Evolutionary conservation across 2,329 filamentous ascomycete species (phyloP), one percentile per base, ranked within the genome.

Genomic region (Fusarium secorum): DNA sequence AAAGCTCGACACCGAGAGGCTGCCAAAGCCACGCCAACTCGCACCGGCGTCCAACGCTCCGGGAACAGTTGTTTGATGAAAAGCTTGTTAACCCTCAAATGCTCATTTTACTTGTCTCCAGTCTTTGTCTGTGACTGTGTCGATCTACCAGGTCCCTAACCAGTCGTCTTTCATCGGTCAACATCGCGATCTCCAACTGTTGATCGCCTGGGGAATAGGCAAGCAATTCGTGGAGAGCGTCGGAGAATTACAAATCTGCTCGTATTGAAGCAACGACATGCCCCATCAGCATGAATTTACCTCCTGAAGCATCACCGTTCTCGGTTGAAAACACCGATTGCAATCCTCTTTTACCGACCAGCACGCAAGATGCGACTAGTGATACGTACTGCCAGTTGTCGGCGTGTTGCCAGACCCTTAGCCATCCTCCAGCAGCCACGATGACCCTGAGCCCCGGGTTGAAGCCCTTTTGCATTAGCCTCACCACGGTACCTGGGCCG

Each of bases 381-480:
- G 49, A 48, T 70, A 66, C 58, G 48, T 60, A 70, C 57, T 54
- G 24, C 53, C 52, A 68, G 39, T 48, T 63, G 54, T 71, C 51
- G 56, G 64, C 35, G 49, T 44, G 46, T 52, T 45, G 45, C 55
- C 46, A 70, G 60, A 41, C 54, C 46, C 54, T 46, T 60, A 61
- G 42, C 70, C 68, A 65, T 73, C 59, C 55, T 55, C 53, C 58
- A 64, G 36, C 64, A 61, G 66, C 66, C 73, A 72, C 66, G 71
- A 74, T 54, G 51, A 57, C 60, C 68, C 71, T 61, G 62, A 48
- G 41, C 55, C 66, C 66, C 68, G 61, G 63, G 70, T 67, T 66
- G 55, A 69, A 66, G 57, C 68, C 70, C 61, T 75, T 68, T 55
- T 63, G 73, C 71, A 75, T 75, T 75, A 75, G 73, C 71, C 62